These are phyloP conservation scores for Phenoliferia sp. DNA, from an alignment of 1,284 basidiomycete species.

Conservation along the genomic window DNA sequence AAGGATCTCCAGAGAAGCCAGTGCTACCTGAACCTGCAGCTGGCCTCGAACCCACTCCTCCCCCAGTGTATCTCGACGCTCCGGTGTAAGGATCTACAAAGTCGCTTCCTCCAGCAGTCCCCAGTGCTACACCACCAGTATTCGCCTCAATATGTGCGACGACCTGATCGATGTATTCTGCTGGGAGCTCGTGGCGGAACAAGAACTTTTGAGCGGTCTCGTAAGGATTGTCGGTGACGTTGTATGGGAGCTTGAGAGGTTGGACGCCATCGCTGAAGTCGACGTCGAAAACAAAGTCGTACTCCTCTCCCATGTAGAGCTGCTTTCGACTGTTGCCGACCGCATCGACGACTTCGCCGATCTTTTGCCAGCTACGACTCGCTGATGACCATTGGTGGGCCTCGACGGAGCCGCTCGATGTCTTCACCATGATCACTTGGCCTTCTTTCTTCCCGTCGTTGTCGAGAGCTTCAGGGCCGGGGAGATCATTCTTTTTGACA, in stretches of 20 bases:
- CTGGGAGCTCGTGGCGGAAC: slow-evolving; percentile 73
- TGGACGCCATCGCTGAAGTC: slow-evolving; percentile 91
- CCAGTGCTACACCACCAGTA: slow-evolving; percentile 66
- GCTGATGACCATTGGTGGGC: slow-evolving; percentile 66
- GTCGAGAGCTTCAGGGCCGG: slow-evolving; percentile 72
- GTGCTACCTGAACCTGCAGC: background rate
- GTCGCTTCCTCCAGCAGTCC: slow-evolving; percentile 45
- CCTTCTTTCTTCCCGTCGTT: slow-evolving; percentile 78
- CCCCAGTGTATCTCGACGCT: slow-evolving; percentile 55
- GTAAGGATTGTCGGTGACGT: slow-evolving; percentile 85
- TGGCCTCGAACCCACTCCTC: slow-evolving; percentile 2
- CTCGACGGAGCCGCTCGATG: slow-evolving; percentile 57
- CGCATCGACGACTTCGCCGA: slow-evolving; percentile 93
- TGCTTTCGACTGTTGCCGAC: slow-evolving; percentile 83
- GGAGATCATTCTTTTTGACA: slow-evolving; percentile 81
- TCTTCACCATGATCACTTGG: slow-evolving; percentile 84
- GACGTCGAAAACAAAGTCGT: slow-evolving; percentile 98
- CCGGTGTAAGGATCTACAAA: slow-evolving; percentile 92
- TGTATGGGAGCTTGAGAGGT: slow-evolving; percentile 90
- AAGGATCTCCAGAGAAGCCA: slow-evolving; percentile 33
- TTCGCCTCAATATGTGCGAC: slow-evolving; percentile 93
- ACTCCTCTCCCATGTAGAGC: slow-evolving; percentile 81
- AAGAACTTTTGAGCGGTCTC: slow-evolving; percentile 85
- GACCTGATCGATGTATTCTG: slow-evolving; percentile 81
- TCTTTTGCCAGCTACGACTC: slow-evolving; percentile 73